Evolutionary conservation across 495 filamentous ascomycete genomes (phyloP).

Genomic region (Venustampulla echinocandica): DNA sequence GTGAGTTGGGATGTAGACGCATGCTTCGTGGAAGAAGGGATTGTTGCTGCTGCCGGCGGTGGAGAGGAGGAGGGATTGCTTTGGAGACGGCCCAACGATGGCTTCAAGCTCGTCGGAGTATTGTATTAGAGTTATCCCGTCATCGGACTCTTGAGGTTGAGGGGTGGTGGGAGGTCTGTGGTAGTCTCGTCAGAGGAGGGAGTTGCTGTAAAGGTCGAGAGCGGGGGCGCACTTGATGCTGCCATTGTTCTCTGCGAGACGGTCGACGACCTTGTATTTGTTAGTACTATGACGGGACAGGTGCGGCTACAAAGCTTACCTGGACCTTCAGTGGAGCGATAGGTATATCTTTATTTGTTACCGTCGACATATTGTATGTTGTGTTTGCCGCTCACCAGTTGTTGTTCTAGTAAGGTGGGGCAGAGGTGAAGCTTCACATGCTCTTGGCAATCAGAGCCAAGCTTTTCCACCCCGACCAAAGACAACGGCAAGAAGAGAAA

Average conservation of each 20-base stretch:
- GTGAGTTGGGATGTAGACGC: conserved; percentile 38
- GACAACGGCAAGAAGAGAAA: too few relatives aligned
- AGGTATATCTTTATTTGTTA: conserved; percentile 23
- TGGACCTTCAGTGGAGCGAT: conserved; percentile 7
- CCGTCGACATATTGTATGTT: conserved; percentile 21
- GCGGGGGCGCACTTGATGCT: conserved; percentile 13
- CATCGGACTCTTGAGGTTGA: too few relatives aligned
- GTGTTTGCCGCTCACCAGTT: too few relatives aligned
- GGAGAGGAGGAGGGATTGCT: conserved; percentile 32
- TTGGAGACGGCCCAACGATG: conserved; percentile 17
- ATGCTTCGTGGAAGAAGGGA: conserved; percentile 52
- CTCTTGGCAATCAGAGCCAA: too few relatives aligned
- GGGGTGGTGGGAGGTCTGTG: background rate
- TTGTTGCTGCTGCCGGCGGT: conserved; percentile 28
- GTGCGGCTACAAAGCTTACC: conserved; percentile 11
- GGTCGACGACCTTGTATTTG: conserved; percentile 20
- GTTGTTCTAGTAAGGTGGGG: too few relatives aligned
- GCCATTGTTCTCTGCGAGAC: conserved; percentile 17
- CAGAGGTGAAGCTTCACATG: too few relatives aligned
- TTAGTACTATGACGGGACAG: background rate
- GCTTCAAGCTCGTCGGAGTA: conserved; percentile 16
- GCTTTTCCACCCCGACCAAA: too few relatives aligned
- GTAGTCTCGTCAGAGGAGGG: conserved; percentile 3
- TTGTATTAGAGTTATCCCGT: conserved; percentile 15
- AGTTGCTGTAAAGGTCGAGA: background rate